Percentiles rank a stretch among this genome's conserved stretches.
phyloP scores from a whole-genome alignment of 176 grass and related monocot species.

The Oryza glumipatula region DNA sequence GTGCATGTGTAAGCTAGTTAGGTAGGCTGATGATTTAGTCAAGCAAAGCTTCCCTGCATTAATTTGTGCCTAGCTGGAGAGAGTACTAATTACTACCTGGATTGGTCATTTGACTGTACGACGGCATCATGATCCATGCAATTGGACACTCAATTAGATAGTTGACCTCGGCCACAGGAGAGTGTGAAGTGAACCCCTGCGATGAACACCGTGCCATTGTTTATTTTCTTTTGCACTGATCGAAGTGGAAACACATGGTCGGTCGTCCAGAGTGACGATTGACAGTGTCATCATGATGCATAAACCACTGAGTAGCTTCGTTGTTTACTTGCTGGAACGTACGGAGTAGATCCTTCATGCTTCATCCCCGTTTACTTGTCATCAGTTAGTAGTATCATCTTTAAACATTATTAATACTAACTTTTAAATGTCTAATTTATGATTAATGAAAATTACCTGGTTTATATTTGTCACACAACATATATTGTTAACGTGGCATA shows the following conservation, averaged over 20 bases:
- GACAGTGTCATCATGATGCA: background rate
- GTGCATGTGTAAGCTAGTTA: background rate
- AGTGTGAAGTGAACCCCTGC: background rate
- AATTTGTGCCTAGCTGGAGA: background rate
- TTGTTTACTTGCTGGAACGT: background rate
- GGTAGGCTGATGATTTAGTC: background rate
- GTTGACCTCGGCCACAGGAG: background rate
- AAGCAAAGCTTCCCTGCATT: background rate
- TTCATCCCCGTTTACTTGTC: too few relatives aligned
- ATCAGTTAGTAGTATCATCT: too few relatives aligned
- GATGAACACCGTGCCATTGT: background rate
- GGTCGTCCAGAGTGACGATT: background rate
- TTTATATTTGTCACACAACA: too few relatives aligned
- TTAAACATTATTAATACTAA: too few relatives aligned
- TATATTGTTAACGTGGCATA: too few relatives aligned
- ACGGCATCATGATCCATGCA: slow-evolving; percentile 1
- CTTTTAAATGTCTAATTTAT: too few relatives aligned
- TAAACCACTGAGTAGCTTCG: background rate
- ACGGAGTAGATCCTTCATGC: too few relatives aligned
- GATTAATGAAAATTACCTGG: too few relatives aligned
- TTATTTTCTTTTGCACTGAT: background rate
- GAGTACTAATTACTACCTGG: background rate
- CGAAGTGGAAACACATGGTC: slow-evolving; percentile 1
- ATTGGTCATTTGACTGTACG: background rate
- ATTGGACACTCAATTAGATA: background rate